These are phyloP conservation scores for Hypsizygus marmoreus DNA, from an alignment of 768 basidiomycete species.

Conservation along the genomic window DNA sequence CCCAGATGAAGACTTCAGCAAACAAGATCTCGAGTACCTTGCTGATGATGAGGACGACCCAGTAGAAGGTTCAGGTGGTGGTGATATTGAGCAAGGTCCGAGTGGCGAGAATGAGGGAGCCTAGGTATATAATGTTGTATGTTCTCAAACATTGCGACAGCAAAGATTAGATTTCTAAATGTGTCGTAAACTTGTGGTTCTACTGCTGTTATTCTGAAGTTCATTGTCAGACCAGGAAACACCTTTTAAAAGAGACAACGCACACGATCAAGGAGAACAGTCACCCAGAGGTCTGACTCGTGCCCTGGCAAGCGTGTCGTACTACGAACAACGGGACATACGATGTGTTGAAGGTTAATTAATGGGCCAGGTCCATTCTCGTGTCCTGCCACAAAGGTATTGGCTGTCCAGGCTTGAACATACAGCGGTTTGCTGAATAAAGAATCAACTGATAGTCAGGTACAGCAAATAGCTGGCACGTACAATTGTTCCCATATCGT, in stretches of 20 bases:
- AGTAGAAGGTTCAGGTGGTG: background rate
- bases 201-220: too few species aligned
- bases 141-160: too few species aligned
- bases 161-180: too few species aligned
- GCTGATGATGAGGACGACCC: background rate
- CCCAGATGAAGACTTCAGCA: background rate
- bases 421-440: background rate
- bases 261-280: background rate
- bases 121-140: too few species aligned
- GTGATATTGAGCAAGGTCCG: background rate
- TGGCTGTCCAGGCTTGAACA: background rate
- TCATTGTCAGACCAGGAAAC: too few species aligned
- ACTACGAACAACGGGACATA: background rate
- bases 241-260: background rate
- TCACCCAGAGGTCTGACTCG: background rate
- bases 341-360: background rate
- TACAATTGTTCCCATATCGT: conserved; percentile 1
- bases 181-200: too few species aligned
- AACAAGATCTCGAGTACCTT: background rate
- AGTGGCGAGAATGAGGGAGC: too few species aligned
- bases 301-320: background rate
- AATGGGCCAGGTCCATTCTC: background rate
- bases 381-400: background rate
- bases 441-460: too few species aligned
- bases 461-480: background rate